Evolutionary conservation across 2,329 filamentous ascomycete species (phyloP), one percentile per base, ranked within the genome.

Genomic region (Claviceps quebecensis): DNA sequence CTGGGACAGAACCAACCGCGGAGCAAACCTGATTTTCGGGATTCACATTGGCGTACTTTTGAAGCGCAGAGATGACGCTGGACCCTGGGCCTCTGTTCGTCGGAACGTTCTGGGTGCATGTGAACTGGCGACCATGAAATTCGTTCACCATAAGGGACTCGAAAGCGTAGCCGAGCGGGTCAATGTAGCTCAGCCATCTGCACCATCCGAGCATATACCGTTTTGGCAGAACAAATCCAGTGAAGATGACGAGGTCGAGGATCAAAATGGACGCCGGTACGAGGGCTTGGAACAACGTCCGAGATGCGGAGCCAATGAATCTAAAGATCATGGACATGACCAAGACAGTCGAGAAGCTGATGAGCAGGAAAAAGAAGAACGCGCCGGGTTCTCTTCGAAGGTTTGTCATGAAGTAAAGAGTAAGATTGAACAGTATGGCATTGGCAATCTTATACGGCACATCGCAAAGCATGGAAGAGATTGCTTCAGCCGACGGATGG

Each of bases 251-350:
- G 37, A 87, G 74, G 54, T 74, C 77, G 48, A 86, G 68, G 56
- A 86, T 84, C 56, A 82, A 65, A 14, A 83, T 56, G 4, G 78
- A 76, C 39, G 78, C 73, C 1, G 77, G 78, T 1, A 79, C 77
- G 67, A 83, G 74, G 57, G 79, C 78, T 59, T 82, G 77, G 13
- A 80, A 80, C 13, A 84, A 69, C 0, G 85, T 86, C 47, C 85
- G 75, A 4, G 87, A 89, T 1, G 83, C 70, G 0, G 86, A 83
- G n/a, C 78, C 87, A 56, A 94, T 86, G 6, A 81, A 84, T 48
- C 87, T 79, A 77, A 94, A 94, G 55, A 91, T 76, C 81, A 88
- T 90, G 47, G 84, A 89, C 86, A 93, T 93, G 56, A 78, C 75
- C 60, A 95, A 58, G 0, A 86, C 86, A 1, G 81, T 81, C 53